These are phyloP conservation scores for Fraxinus velutina DNA, from an alignment of 305 asterid genomes.

Conservation along the genomic window DNA sequence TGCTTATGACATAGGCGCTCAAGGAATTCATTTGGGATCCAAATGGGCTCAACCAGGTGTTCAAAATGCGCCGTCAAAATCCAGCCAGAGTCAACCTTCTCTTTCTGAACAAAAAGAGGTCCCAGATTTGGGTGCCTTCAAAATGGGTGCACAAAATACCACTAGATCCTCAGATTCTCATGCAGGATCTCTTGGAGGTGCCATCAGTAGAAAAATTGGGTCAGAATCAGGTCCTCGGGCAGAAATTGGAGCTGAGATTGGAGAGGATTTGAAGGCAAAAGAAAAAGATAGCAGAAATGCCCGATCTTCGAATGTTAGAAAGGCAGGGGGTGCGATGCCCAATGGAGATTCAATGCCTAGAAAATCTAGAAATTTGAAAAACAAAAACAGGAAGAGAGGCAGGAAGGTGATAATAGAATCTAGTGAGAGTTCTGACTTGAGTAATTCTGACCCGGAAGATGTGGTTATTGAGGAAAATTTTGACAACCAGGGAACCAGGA, in stretches of 20 bases:
- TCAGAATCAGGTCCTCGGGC: conserved; percentile 36
- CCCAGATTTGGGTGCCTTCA: conserved; percentile 28
- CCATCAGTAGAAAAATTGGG: conserved; percentile 30
- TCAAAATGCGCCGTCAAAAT: conserved; percentile 28
- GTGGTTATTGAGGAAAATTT: conserved; percentile 25
- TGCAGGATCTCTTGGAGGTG: conserved; percentile 30
- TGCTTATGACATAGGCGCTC: conserved; percentile 48
- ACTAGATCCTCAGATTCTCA: conserved; percentile 34
- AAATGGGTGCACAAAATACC: conserved; percentile 26
- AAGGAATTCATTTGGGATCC: conserved; percentile 31
- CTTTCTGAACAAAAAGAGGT: conserved; percentile 33
- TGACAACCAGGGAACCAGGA: conserved; percentile 28
- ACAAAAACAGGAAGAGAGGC: conserved; percentile 47
- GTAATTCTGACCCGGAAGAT: conserved; percentile 33
- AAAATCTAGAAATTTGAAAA: conserved; percentile 24
- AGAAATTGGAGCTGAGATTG: conserved; percentile 28
- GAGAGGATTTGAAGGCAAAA: conserved; percentile 32
- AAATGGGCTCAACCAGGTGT: conserved; percentile 26
- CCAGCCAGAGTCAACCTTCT: conserved; percentile 32
- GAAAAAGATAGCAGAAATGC: conserved; percentile 18
- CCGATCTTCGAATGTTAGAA: conserved; percentile 24
- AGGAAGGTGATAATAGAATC: conserved; percentile 39
- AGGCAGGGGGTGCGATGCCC: conserved; percentile 25
- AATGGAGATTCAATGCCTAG: conserved; percentile 25
- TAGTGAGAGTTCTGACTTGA: conserved; percentile 43